These are phyloP conservation scores for Hemileccinum rubropunctum DNA, from an alignment of 768 basidiomycete genomes.

Conservation along the genomic window DNA sequence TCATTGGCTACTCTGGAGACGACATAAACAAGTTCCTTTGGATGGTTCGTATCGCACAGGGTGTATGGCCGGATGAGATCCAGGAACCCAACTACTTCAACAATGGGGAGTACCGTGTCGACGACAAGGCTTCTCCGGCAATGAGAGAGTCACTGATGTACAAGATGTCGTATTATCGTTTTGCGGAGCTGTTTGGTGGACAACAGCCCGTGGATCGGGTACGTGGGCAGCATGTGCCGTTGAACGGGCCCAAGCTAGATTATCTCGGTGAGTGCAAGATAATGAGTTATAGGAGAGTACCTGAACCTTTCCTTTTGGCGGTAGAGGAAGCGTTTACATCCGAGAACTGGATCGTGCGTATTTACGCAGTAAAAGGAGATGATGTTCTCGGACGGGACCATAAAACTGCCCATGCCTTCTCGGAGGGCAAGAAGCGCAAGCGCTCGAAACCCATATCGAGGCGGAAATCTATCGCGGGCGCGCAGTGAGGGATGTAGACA, in stretches of 20 bases:
- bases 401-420: constrained; percentile 83
- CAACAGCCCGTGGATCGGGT: constrained; percentile 80
- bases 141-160: constrained; percentile 99
- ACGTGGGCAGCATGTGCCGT: constrained; percentile 80
- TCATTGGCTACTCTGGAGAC: constrained; percentile 96
- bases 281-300: background rate
- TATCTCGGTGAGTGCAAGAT: constrained; percentile 64
- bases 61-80: constrained; percentile 98
- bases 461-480: constrained; percentile 43
- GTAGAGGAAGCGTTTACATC: constrained; percentile 97
- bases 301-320: constrained; percentile 1
- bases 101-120: constrained; percentile 90
- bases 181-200: constrained; percentile 83
- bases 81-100: constrained; percentile 96
- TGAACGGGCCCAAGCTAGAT: constrained; percentile 76
- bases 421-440: constrained; percentile 86
- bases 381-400: constrained; percentile 88
- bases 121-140: constrained; percentile 74
- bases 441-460: constrained; percentile 65
- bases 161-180: constrained; percentile 98
- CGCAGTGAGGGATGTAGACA: constrained; percentile 12
- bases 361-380: constrained; percentile 94
- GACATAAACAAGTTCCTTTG: constrained; percentile 99
- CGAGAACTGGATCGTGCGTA: constrained; percentile 99
- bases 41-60: constrained; percentile 96